Evolutionary conservation across 2,329 filamentous ascomycete genomes (phyloP).

Genomic region (Diaporthe sp.): DNA sequence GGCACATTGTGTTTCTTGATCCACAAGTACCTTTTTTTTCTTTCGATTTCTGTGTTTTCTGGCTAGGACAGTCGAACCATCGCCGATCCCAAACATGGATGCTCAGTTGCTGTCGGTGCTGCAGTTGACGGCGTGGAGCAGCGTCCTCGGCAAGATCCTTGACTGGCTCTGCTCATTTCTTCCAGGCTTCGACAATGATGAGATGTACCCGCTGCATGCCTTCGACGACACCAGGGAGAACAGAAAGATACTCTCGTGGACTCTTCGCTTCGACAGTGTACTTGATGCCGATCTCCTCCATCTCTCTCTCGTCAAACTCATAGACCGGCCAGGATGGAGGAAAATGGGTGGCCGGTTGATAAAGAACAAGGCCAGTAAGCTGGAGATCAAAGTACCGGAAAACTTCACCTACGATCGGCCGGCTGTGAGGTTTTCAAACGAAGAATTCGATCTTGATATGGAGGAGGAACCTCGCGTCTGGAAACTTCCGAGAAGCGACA

Average conservation of each 20-base stretch:
- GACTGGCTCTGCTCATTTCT: conserved; percentile 22
- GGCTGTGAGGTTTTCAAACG: not conserved
- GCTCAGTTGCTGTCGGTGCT: conserved; percentile 15
- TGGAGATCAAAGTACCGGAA: conserved; percentile 10
- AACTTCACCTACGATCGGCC: not conserved
- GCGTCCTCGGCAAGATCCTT: conserved; percentile 15
- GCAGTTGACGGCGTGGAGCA: conserved; percentile 25
- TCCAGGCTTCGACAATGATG: conserved; percentile 16
- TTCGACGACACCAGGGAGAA: conserved; percentile 12
- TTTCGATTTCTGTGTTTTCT: not conserved
- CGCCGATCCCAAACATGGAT: not conserved
- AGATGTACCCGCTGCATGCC: conserved; percentile 11
- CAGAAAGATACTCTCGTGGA: conserved; percentile 18
- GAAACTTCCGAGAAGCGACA: conserved; percentile 13
- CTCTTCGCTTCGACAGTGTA: conserved; percentile 14
- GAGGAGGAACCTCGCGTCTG: conserved; percentile 25
- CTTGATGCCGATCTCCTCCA: conserved; percentile 16
- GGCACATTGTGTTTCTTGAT: not conserved
- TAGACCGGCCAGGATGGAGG: conserved; percentile 17
- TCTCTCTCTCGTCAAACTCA: conserved; percentile 18
- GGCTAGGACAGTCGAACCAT: not conserved
- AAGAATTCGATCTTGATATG: conserved; percentile 10
- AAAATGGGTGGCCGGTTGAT: conserved; percentile 14
- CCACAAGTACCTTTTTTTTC: not conserved
- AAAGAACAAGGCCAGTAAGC: not conserved